These are phyloP conservation scores for Chiua virens DNA, from an alignment of 768 basidiomycete species.

Conservation along the genomic window DNA sequence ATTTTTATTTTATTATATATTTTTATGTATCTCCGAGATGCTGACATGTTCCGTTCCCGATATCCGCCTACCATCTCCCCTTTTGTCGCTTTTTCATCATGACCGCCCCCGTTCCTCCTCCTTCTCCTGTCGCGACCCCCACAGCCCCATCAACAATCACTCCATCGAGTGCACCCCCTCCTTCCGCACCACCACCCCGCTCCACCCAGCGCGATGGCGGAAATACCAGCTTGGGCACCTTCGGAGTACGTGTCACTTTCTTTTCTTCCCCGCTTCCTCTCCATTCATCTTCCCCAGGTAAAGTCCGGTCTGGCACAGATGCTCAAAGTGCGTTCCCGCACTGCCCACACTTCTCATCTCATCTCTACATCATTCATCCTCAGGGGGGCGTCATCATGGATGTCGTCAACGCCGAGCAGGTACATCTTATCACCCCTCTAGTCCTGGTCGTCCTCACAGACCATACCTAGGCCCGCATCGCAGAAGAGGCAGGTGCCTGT, in stretches of 20 bases:
- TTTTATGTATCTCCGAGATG: no score
- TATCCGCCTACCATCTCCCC: not conserved
- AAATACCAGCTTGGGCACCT: slow-evolving; percentile 65
- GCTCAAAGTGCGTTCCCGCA: slow-evolving; percentile 66
- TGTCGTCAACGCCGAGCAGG: slow-evolving; percentile 78
- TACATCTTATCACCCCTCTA: slow-evolving; percentile 10
- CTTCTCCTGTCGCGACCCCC: not conserved
- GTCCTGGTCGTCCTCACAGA: slow-evolving; percentile 24
- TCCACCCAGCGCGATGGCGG: slow-evolving; percentile 50
- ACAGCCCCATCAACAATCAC: slow-evolving; percentile 5
- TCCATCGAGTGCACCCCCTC: not conserved
- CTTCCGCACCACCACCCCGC: slow-evolving; percentile 49
- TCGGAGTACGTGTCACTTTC: slow-evolving; percentile 50
- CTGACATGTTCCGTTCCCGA: slow-evolving; percentile 6
- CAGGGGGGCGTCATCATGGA: slow-evolving; percentile 95
- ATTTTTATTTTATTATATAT: no score
- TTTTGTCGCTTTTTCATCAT: not conserved
- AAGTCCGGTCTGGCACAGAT: slow-evolving; percentile 96
- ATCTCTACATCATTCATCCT: not conserved
- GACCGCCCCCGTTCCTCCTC: slow-evolving; percentile 10
- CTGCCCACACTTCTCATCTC: not conserved
- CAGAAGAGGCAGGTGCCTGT: slow-evolving; percentile 95
- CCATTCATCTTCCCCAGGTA: slow-evolving; percentile 49
- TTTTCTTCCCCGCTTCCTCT: not conserved
- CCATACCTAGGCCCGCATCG: slow-evolving; percentile 76